These are phyloP conservation scores for Lipomyces yamadae DNA, from an alignment of 805 yeast species.

Conservation along the genomic window DNA sequence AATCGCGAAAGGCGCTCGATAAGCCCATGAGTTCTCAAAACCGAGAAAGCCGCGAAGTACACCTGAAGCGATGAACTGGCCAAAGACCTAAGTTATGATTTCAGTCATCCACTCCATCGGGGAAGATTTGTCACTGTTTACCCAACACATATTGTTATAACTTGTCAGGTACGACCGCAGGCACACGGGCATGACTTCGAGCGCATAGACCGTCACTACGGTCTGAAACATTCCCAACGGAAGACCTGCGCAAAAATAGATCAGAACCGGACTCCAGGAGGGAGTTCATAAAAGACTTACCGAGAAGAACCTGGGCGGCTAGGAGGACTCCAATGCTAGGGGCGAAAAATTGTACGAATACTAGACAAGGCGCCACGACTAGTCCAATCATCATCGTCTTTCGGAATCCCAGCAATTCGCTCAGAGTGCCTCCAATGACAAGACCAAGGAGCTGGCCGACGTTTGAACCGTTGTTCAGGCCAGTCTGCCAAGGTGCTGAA, in stretches of 20 bases:
- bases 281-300: conserved; percentile 10
- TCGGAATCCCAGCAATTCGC: conserved; percentile 55
- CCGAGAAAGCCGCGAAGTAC: conserved; percentile 50
- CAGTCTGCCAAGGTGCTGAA: conserved; percentile 43
- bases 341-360: conserved; percentile 56
- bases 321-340: conserved; percentile 48
- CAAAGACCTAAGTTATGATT: conserved; percentile 43
- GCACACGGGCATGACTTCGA: conserved; percentile 60
- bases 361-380: conserved; percentile 46
- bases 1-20: conserved; percentile 59
- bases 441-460: conserved; percentile 56
- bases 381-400: conserved; percentile 49
- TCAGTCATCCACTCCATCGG: too few relatives aligned
- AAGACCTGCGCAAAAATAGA: conserved; percentile 32
- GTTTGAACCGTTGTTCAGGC: conserved; percentile 42
- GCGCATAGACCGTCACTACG: conserved; percentile 57
- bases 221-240: conserved; percentile 62
- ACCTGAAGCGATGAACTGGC: conserved; percentile 61
- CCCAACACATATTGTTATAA: conserved; percentile 58
- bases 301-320: conserved; percentile 49
- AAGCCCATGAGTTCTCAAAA: conserved; percentile 49
- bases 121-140: conserved; percentile 23
- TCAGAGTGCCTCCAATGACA: conserved; percentile 51
- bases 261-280: too few relatives aligned
- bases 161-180: conserved; percentile 57